A percentile compares a stretch with the other conserved stretches of the same genome.
phyloP scores from a whole-genome alignment of 805 yeast species.

The Pichia scutulata region DNA sequence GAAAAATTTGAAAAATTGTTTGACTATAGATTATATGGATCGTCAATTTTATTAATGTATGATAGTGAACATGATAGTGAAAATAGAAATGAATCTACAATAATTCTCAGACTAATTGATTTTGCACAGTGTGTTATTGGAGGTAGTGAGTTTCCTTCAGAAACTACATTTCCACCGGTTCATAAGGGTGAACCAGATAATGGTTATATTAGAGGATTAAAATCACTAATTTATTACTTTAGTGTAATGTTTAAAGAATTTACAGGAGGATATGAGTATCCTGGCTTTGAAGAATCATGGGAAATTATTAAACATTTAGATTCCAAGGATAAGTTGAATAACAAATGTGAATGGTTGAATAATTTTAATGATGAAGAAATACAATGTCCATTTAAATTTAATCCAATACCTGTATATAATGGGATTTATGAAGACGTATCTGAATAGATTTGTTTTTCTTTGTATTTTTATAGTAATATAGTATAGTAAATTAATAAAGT shows the following conservation, averaged over 20 bases:
- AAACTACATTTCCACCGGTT: slow-evolving; percentile 62
- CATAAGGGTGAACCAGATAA: slow-evolving; percentile 57
- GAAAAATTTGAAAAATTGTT: slow-evolving; percentile 45
- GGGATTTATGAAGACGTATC: slow-evolving; percentile 25
- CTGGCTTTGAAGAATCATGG: slow-evolving; percentile 15
- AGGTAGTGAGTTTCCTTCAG: slow-evolving; percentile 37
- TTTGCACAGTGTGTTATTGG: slow-evolving; percentile 89
- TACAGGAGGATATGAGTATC: slow-evolving; percentile 32
- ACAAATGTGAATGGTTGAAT: slow-evolving; percentile 29
- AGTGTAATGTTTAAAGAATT: slow-evolving; percentile 48
- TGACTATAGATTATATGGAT: slow-evolving; percentile 88
- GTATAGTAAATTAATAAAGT: not conserved
- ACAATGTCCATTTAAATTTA: slow-evolving; percentile 20
- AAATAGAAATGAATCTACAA: slow-evolving; percentile 13
- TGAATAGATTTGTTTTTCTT: slow-evolving; percentile 11
- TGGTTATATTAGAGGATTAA: slow-evolving; percentile 81
- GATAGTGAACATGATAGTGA: slow-evolving; percentile 46
- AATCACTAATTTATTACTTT: slow-evolving; percentile 64
- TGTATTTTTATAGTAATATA: not conserved
- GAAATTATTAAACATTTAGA: slow-evolving; percentile 13
- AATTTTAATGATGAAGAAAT: slow-evolving; percentile 24
- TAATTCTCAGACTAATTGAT: slow-evolving; percentile 73
- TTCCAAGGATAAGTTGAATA: slow-evolving; percentile 13
- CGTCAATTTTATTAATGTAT: slow-evolving; percentile 81
- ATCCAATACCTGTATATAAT: slow-evolving; percentile 16